Evolutionary conservation across 2,329 filamentous ascomycete species (phyloP).

Genomic region (Sphaerostilbella broomeana): DNA sequence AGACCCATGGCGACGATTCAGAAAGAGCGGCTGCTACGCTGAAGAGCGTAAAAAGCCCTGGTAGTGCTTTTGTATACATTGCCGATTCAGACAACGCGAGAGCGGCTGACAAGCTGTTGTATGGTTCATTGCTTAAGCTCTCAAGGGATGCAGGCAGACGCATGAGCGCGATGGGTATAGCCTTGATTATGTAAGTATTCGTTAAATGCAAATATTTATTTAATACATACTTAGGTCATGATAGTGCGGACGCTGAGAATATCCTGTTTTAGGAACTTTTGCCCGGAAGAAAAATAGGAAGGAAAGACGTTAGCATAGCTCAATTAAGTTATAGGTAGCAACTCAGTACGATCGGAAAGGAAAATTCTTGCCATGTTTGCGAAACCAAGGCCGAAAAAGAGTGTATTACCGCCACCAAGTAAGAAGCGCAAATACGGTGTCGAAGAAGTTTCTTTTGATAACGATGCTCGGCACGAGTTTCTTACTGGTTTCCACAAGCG

Average conservation of each 20-base stretch:
- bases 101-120: slow-evolving; percentile 4
- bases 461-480: slow-evolving; percentile 72
- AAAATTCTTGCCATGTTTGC: slow-evolving; percentile 43
- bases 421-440: slow-evolving; percentile 62
- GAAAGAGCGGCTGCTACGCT: slow-evolving; percentile 65
- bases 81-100: slow-evolving; percentile 6
- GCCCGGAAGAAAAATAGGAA: slow-evolving; percentile 1
- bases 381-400: slow-evolving; percentile 53
- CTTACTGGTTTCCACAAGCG: slow-evolving; percentile 96
- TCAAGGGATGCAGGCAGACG: slow-evolving; percentile 6
- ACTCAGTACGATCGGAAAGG: too few relatives aligned
- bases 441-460: slow-evolving; percentile 83
- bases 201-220: slow-evolving; percentile 6
- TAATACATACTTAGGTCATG: slow-evolving; percentile 10
- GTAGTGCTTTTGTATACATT: slow-evolving; percentile 23
- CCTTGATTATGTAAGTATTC: slow-evolving; percentile 6
- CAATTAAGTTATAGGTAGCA: too few relatives aligned
- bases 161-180: slow-evolving; percentile 8
- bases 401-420: slow-evolving; percentile 48
- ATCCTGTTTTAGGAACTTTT: neutral
- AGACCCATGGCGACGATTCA: slow-evolving; percentile 81
- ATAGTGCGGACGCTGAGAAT: slow-evolving; percentile 1
- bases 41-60: slow-evolving; percentile 47
- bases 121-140: slow-evolving; percentile 4
- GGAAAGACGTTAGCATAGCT: too few relatives aligned